A percentile compares a stretch with the other conserved stretches of the same genome.
Evolutionary conservation across 352 stramenopile genomes (phyloP).

Genomic region (Globisporangium emineosum): DNA sequence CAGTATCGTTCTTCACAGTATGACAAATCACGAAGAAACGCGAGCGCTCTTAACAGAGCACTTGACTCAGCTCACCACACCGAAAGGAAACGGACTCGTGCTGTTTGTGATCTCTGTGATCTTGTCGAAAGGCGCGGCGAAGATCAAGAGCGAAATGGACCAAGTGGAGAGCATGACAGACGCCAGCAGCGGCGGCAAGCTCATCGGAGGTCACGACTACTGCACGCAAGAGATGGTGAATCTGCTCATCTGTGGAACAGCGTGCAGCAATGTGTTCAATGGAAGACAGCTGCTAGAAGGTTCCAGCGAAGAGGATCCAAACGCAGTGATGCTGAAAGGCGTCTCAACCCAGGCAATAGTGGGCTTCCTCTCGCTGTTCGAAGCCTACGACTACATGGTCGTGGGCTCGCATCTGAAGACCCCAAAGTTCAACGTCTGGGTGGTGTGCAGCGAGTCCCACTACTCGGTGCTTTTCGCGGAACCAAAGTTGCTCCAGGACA

Average conservation of each 20-base stretch:
- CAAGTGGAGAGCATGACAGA: conserved; percentile 38
- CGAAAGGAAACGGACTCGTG: conserved; percentile 64
- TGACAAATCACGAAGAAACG: conserved; percentile 31
- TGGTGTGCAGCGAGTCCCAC: conserved; percentile 91
- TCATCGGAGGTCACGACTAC: conserved; percentile 88
- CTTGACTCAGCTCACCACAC: conserved; percentile 45
- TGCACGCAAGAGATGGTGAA: conserved; percentile 96
- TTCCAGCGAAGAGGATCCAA: conserved; percentile 52
- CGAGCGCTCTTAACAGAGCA: conserved; percentile 30
- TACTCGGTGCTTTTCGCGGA: conserved; percentile 88
- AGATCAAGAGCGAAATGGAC: conserved; percentile 87
- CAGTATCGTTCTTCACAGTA: conserved; percentile 32
- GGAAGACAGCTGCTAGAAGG: conserved; percentile 80
- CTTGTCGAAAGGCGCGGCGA: conserved; percentile 52
- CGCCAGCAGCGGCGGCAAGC: conserved; percentile 30
- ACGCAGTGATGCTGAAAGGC: conserved; percentile 64
- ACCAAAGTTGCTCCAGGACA: conserved; percentile 22
- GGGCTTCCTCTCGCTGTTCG: conserved; percentile 91
- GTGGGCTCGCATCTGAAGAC: conserved; percentile 82
- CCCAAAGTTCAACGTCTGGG: conserved; percentile 80
- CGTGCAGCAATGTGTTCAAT: conserved; percentile 95
- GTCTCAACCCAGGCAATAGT: conserved; percentile 50
- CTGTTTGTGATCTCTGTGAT: conserved; percentile 69
- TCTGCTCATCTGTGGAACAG: conserved; percentile 90
- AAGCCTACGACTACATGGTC: conserved; percentile 87